Base-by-base conservation (phyloP, 2,329 filamentous ascomycete genomes). In the Alternaria brassicicola region DNA sequence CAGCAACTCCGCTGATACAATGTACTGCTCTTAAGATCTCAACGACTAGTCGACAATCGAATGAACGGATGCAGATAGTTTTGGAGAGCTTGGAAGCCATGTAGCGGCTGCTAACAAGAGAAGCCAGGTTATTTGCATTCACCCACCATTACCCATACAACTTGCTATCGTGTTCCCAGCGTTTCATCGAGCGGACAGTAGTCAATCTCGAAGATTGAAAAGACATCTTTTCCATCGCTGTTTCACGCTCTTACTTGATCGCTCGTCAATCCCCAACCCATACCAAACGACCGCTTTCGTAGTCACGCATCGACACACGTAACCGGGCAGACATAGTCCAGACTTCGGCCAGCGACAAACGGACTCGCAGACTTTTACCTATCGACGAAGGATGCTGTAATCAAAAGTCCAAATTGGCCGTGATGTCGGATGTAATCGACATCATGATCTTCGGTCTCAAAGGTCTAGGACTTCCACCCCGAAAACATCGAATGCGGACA, bases 161-260 rank as follows among this genome's bases (percentile, higher is more conserved):
- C 8, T 36, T 3, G n/a, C 25, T 9, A 10, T 36, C 35, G 8
- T 19, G 3, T 8, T 19, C 19, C 8, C 4, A 36, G 2, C 9
- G 3, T 1, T 19, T 7, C n/a, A 3, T 19, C 3, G 6, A 3
- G 8, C 15, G n/a, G 19, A 2, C 3, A n/a, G 3, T 36, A 2
- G 33, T 10, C 7, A 9, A 4, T 9, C 8, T 10, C n/a, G 5
- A 9, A 3, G 10, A 36, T n/a, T 8, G 3, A 8, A 9, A 10
- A 10, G 8, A 19, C 6, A n/a, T 6, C 15, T 17, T 2, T 35
- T 35, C n/a, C n/a, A 3, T 35, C 31, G 15, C 1, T 15, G 15
- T 2, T 5, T n/a, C 15, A 6, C 31, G 31, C 2, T n/a, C n/a
- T 6, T n/a, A 13, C 15, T 6, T 35, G 8, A 6, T n/a, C 15